These are phyloP conservation scores for Fusarium temperatum DNA, from an alignment of 2,329 filamentous ascomycete genomes.

Conservation along the genomic window DNA sequence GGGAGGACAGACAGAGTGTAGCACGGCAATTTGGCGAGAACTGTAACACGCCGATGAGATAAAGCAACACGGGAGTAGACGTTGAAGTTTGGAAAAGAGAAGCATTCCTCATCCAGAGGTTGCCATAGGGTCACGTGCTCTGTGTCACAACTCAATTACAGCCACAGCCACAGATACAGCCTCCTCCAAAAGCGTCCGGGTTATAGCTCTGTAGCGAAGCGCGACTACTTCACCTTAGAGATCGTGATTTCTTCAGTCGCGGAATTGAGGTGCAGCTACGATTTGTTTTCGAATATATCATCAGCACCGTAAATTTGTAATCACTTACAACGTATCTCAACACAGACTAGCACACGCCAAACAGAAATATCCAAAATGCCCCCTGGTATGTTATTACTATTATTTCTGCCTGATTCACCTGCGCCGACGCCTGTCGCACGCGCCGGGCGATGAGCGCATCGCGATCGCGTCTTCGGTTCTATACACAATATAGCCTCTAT, in stretches of 20 bases:
- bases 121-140: neutral
- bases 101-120: neutral
- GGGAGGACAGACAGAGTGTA: neutral
- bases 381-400: conserved; percentile 33
- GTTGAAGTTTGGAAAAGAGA: neutral
- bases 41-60: neutral
- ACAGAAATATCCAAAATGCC: conserved; percentile 33
- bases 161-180: conserved; percentile 6
- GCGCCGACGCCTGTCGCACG: neutral
- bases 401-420: neutral
- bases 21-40: neutral
- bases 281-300: neutral
- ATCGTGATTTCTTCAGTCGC: conserved; percentile 6
- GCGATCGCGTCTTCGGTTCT: conserved; percentile 1
- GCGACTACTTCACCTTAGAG: neutral
- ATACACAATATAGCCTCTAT: neutral
- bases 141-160: conserved; percentile 2
- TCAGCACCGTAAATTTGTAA: neutral
- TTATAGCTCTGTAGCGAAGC: conserved; percentile 2
- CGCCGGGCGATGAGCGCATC: conserved; percentile 3
- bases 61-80: neutral
- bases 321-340: neutral
- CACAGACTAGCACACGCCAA: neutral
- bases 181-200: neutral
- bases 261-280: neutral